phyloP scores from a whole-genome alignment of 805 yeast genomes.

The Candida glaebosa region DNA sequence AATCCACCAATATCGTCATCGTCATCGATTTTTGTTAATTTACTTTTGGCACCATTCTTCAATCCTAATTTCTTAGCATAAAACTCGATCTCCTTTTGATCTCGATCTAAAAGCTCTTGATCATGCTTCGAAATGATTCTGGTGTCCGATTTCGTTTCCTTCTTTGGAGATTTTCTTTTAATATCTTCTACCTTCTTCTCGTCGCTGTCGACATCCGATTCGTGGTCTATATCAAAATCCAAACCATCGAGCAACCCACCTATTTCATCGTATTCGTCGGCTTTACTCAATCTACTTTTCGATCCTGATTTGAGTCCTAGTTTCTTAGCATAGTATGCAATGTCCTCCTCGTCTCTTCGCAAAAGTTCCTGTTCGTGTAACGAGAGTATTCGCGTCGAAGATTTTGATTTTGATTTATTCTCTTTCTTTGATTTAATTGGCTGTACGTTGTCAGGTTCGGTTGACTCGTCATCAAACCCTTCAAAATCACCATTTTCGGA shows the following conservation, averaged over 20 bases:
- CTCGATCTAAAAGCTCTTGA: constrained; percentile 48
- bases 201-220: constrained; percentile 12
- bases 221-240: constrained; percentile 42
- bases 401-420: constrained; percentile 3
- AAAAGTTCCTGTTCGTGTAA: constrained; percentile 47
- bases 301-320: constrained; percentile 61
- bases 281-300: constrained; percentile 40
- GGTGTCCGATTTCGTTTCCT: constrained; percentile 8
- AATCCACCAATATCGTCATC: constrained; percentile 82
- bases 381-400: constrained; percentile 24
- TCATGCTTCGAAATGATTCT: constrained; percentile 36
- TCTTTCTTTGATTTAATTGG: constrained; percentile 1
- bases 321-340: constrained; percentile 75
- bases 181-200: constrained; percentile 7
- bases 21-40: constrained; percentile 49
- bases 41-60: constrained; percentile 46
- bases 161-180: constrained; percentile 8
- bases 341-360: constrained; percentile 68
- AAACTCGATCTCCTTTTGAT: constrained; percentile 75
- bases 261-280: constrained; percentile 66
- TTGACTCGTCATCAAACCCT: constrained; percentile 14
- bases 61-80: constrained; percentile 81
- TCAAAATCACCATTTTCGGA: constrained; percentile 10
- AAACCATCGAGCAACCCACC: constrained; percentile 77
- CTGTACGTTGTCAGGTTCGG: background rate